phyloP scores from a whole-genome alignment of 768 basidiomycete species.

The Arthromyces matolae region DNA sequence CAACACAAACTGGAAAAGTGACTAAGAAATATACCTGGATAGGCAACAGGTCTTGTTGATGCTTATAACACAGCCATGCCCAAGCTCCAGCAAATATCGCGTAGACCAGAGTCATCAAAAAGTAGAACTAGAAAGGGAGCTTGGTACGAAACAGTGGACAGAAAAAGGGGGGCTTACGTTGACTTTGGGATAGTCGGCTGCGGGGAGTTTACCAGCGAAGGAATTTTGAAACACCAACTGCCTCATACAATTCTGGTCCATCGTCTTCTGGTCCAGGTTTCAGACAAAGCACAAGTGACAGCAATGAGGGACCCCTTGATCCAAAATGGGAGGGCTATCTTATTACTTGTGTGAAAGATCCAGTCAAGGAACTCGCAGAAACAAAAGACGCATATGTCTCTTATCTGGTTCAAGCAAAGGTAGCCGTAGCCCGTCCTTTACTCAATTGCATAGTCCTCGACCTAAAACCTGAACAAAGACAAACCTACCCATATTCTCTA shows the following conservation, averaged over 20 bases:
- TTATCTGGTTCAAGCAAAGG: constrained; percentile 87
- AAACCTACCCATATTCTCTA: constrained; percentile 83
- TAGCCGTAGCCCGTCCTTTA: constrained; percentile 36
- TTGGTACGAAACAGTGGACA: neutral
- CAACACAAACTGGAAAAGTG: neutral
- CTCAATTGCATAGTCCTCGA: neutral
- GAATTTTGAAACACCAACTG: constrained; percentile 72
- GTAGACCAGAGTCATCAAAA: constrained; percentile 81
- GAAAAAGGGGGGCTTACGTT: constrained; percentile 49
- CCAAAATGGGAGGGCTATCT: constrained; percentile 92
- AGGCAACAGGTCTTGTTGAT: constrained; percentile 80
- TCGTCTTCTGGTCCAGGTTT: constrained; percentile 67
- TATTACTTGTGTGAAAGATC: constrained; percentile 81
- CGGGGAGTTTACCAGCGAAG: constrained; percentile 85
- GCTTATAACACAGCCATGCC: constrained; percentile 80
- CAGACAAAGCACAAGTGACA: constrained; percentile 72
- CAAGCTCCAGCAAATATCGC: constrained; percentile 62
- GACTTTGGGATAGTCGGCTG: constrained; percentile 96
- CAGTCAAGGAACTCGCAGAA: constrained; percentile 92
- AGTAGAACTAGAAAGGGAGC: constrained; percentile 66
- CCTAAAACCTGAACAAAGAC: constrained; percentile 50
- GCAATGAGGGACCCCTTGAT: constrained; percentile 71
- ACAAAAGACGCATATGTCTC: constrained; percentile 97
- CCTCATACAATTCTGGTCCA: constrained; percentile 44
- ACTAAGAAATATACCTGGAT: constrained; percentile 56